These are phyloP conservation scores for Boletus semigastroideus DNA, from an alignment of 1,284 basidiomycete genomes.

Conservation along the genomic window DNA sequence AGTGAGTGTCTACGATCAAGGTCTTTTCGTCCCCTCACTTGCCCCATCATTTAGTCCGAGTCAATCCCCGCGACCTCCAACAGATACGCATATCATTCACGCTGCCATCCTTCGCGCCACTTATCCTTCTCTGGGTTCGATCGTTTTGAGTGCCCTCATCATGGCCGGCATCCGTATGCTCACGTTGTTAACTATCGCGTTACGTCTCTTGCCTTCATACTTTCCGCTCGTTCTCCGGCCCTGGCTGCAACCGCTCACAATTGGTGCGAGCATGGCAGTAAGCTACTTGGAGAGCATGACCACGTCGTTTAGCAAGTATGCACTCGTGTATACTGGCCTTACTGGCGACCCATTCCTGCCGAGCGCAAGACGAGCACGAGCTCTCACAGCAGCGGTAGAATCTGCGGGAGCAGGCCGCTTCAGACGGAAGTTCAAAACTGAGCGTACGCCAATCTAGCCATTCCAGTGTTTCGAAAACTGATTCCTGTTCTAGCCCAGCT, in stretches of 20 bases:
- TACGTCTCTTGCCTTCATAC: constrained; percentile 58
- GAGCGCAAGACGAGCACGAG: constrained; percentile 67
- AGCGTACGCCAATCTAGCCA: constrained; percentile 44
- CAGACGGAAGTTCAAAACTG: constrained; percentile 51
- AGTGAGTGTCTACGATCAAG: constrained; percentile 46
- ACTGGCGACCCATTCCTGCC: constrained; percentile 85
- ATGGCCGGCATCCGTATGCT: constrained; percentile 68
- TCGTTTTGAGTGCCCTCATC: constrained; percentile 75
- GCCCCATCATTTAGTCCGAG: constrained; percentile 41
- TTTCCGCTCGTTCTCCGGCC: constrained; percentile 44
- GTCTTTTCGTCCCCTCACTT: neutral
- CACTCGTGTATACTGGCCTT: constrained; percentile 82
- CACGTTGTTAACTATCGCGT: constrained; percentile 45
- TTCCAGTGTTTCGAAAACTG: constrained; percentile 3
- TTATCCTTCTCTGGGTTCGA: constrained; percentile 78
- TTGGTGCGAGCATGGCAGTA: constrained; percentile 45
- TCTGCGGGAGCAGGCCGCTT: constrained; percentile 38
- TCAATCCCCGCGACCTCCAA: constrained; percentile 47
- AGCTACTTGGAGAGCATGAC: constrained; percentile 62
- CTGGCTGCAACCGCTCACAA: constrained; percentile 40
- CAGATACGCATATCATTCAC: constrained; percentile 71
- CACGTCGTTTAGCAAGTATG: constrained; percentile 78
- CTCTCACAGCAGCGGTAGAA: constrained; percentile 51
- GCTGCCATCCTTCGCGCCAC: constrained; percentile 78
- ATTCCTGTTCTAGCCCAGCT: constrained; percentile 50